Conservation (phyloP, 2,329 filamentous ascomycete species). For the Claviceps africana region DNA sequence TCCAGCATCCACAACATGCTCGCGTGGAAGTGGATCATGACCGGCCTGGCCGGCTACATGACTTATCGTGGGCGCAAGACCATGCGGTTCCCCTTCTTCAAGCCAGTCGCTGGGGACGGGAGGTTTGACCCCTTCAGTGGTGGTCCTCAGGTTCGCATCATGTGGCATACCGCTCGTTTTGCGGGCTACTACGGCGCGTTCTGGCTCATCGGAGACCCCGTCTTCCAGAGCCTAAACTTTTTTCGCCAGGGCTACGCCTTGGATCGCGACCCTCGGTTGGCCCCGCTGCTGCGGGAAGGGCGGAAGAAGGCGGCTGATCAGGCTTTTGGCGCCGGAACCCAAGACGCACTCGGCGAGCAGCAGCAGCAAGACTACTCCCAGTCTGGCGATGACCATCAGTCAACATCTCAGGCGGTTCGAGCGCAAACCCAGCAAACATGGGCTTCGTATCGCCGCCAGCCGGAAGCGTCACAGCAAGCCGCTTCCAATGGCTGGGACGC, state of each 20-base stretch:
- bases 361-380: constrained; percentile 6
- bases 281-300: constrained; percentile 11
- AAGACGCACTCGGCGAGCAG: constrained; percentile 5
- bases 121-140: constrained; percentile 18
- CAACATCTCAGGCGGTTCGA: not conserved
- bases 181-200: constrained; percentile 17
- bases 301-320: constrained; percentile 8
- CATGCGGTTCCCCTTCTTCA: constrained; percentile 28
- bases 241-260: constrained; percentile 12
- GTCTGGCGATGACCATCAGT: constrained; percentile 3
- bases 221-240: constrained; percentile 18
- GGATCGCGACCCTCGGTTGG: constrained; percentile 17
- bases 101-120: constrained; percentile 15
- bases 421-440: constrained; percentile 8
- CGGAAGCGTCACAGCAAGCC: constrained; percentile 6
- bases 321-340: constrained; percentile 4
- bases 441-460: constrained; percentile 5
- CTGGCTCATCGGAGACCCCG: constrained; percentile 13
- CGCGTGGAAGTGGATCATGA: constrained; percentile 15
- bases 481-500: constrained; percentile 12
- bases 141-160: constrained; percentile 12
- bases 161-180: constrained; percentile 25
- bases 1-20: constrained; percentile 19
- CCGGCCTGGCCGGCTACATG: constrained; percentile 12
- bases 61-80: constrained; percentile 17